Conservation (phyloP, 306 rosid genomes). For the Casuarina equisetifolia region DNA sequence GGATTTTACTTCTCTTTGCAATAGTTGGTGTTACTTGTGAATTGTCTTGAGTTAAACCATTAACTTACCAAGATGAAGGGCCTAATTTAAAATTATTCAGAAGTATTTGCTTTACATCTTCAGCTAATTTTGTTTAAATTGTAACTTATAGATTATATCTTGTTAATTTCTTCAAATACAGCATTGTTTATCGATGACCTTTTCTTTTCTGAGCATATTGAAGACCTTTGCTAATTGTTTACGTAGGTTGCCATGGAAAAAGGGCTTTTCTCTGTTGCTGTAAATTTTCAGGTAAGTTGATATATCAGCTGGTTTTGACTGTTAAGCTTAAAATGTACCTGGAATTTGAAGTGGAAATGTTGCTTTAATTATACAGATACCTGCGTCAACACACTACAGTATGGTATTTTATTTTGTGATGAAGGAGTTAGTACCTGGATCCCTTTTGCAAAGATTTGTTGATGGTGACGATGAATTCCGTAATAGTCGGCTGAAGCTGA, state of each 20-base stretch:
- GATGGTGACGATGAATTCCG: constrained; percentile 99
- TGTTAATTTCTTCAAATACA: neutral
- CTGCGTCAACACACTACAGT: constrained; percentile 91
- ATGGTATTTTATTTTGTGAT: constrained; percentile 97
- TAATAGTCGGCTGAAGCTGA: constrained; percentile 92
- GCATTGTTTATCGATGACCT: constrained; percentile 14
- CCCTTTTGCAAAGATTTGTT: constrained; percentile 94
- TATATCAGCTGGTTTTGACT: constrained; percentile 19
- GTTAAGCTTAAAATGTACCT: constrained; percentile 5
- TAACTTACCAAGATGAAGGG: neutral
- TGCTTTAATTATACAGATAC: constrained; percentile 58
- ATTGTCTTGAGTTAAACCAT: neutral
- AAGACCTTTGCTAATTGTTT: constrained; percentile 17
- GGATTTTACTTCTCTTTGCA: neutral
- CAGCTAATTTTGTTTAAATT: neutral
- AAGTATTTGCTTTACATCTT: neutral
- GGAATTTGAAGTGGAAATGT: constrained; percentile 31
- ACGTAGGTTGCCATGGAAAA: constrained; percentile 87
- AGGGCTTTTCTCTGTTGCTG: constrained; percentile 80
- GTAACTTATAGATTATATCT: neutral
- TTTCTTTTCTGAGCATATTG: constrained; percentile 15
- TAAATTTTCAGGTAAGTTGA: constrained; percentile 86
- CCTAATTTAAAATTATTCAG: neutral
- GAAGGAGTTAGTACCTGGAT: constrained; percentile 75
- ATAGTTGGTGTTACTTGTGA: neutral